These are phyloP conservation scores for Ophiognomonia clavigignenti-juglandacearum DNA, from an alignment of 2,329 filamentous ascomycete species.

Conservation along the genomic window DNA sequence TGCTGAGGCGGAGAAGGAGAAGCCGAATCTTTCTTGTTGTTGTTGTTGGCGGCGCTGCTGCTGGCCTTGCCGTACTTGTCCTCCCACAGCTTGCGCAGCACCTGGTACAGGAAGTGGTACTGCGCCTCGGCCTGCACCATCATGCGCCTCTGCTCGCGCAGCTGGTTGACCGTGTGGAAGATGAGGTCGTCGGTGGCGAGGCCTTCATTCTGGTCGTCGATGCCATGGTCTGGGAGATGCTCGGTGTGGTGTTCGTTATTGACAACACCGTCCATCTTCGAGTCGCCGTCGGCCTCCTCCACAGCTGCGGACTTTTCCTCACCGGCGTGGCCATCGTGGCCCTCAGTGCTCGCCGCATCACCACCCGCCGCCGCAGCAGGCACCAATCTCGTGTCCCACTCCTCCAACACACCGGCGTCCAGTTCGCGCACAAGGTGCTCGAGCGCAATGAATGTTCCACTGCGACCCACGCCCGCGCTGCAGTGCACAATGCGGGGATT, in stretches of 20 bases:
- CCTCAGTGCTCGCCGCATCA: slow-evolving; percentile 19
- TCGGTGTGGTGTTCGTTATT: no score
- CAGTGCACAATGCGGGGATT: slow-evolving; percentile 82
- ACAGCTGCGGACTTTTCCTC: slow-evolving; percentile 9
- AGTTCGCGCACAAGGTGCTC: slow-evolving; percentile 85
- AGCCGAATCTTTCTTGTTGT: no score
- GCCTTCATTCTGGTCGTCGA: no score
- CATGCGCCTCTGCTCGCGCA: slow-evolving; percentile 83
- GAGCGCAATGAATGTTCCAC: slow-evolving; percentile 93
- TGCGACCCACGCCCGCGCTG: slow-evolving; percentile 89
- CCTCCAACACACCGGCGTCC: slow-evolving; percentile 63
- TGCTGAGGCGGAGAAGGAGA: no score
- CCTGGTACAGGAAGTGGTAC: slow-evolving; percentile 83
- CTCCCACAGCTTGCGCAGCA: slow-evolving; percentile 69
- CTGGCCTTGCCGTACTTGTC: slow-evolving; percentile 48
- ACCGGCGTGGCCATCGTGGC: slow-evolving; percentile 8
- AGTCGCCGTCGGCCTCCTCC: slow-evolving; percentile 25
- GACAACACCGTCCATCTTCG: no score
- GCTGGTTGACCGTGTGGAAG: slow-evolving; percentile 69
- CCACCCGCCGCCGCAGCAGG: background rate
- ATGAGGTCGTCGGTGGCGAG: slow-evolving; percentile 72
- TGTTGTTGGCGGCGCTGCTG: background rate
- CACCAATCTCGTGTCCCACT: slow-evolving; percentile 28
- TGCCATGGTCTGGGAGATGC: no score
- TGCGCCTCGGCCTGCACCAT: slow-evolving; percentile 93